A percentile compares a stretch with the other conserved stretches of the same genome.
Conservation (phyloP, 2,329 filamentous ascomycete species). For the Aspergillus versicolor region DNA sequence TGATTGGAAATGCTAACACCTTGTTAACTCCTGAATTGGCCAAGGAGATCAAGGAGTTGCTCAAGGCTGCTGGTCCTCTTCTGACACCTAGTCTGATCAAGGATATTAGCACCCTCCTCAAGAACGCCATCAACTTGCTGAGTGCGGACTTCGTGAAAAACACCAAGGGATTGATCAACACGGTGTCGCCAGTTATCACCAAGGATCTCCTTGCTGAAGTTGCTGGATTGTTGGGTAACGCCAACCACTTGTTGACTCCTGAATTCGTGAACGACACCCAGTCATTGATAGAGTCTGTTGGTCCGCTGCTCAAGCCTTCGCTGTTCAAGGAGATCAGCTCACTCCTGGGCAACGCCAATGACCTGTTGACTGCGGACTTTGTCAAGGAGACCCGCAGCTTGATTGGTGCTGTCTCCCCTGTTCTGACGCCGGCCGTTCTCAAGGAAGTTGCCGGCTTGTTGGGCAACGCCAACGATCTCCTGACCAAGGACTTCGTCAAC, state of each 20-base stretch:
- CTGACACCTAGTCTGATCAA: constrained; percentile 25
- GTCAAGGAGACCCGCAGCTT: constrained; percentile 25
- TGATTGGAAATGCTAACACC: constrained; percentile 28
- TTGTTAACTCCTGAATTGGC: constrained; percentile 27
- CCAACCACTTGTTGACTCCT: constrained; percentile 24
- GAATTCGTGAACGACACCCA: constrained; percentile 30
- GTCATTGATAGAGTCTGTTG: constrained; percentile 22
- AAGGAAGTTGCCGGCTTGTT: constrained; percentile 21
- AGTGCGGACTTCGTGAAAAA: constrained; percentile 24
- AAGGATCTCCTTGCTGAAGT: constrained; percentile 22
- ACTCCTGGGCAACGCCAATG: constrained; percentile 26
- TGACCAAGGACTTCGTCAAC: constrained; percentile 26
- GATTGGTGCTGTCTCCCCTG: constrained; percentile 17
- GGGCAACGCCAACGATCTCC: constrained; percentile 24
- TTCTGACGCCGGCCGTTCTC: constrained; percentile 22
- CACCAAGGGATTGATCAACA: constrained; percentile 15
- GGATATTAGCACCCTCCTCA: constrained; percentile 31
- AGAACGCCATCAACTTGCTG: constrained; percentile 27
- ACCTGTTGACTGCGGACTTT: constrained; percentile 32
- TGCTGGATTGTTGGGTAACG: constrained; percentile 20
- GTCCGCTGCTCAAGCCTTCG: constrained; percentile 24
- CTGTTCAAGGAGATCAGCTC: constrained; percentile 25
- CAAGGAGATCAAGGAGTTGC: constrained; percentile 18
- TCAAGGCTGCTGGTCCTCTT: constrained; percentile 21
- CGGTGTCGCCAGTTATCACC: constrained; percentile 17